These are phyloP conservation scores for Sarcomyxa edulis DNA, from an alignment of 768 basidiomycete species.

Conservation along the genomic window DNA sequence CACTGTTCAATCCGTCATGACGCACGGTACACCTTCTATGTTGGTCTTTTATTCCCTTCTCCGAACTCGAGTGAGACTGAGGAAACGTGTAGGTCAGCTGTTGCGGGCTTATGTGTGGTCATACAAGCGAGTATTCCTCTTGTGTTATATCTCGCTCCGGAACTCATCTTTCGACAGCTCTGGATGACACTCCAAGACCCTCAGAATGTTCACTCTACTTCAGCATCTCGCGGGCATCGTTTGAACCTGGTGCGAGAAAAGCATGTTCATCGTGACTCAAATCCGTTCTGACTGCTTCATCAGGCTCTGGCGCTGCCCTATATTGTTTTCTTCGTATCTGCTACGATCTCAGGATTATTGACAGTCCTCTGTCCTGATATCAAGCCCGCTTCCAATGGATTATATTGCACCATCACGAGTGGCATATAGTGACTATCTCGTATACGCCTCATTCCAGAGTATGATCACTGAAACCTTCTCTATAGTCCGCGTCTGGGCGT, in stretches of 20 bases:
- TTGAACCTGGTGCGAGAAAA: no score
- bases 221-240: no score
- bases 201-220: no score
- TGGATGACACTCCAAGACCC: slow-evolving; percentile 3
- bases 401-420: slow-evolving; percentile 46
- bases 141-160: no score
- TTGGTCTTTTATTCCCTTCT: slow-evolving; percentile 18
- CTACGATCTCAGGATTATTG: slow-evolving; percentile 24
- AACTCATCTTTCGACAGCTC: slow-evolving; percentile 1
- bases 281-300: neutral
- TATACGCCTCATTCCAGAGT: neutral
- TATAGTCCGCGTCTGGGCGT: slow-evolving; percentile 27
- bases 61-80: slow-evolving; percentile 4
- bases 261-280: neutral
- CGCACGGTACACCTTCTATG: slow-evolving; percentile 51
- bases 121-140: slow-evolving; percentile 26
- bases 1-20: slow-evolving; percentile 45
- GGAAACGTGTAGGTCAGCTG: slow-evolving; percentile 28
- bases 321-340: slow-evolving; percentile 35
- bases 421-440: no score
- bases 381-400: slow-evolving; percentile 30
- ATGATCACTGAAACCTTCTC: neutral
- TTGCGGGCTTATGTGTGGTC: slow-evolving; percentile 35
- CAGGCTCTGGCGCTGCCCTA: slow-evolving; percentile 26
- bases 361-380: slow-evolving; percentile 7